Conservation (phyloP, 2,329 filamentous ascomycete species). For the Stemphylium vesicarium region DNA sequence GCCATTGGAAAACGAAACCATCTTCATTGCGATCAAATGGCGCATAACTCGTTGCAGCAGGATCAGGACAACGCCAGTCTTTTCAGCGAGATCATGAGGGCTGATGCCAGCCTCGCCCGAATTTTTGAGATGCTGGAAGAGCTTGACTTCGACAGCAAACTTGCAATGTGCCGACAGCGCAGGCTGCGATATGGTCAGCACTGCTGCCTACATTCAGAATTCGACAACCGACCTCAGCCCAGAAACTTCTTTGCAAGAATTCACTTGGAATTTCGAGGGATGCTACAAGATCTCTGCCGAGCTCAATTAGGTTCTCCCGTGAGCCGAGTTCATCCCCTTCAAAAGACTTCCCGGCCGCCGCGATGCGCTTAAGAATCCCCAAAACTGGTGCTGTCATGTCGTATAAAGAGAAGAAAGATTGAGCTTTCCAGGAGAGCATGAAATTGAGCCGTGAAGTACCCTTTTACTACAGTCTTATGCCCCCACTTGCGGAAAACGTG, state of each 20-base stretch:
- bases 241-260: constrained; percentile 46
- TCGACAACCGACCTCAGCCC: constrained; percentile 48
- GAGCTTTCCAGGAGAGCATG: too few species aligned
- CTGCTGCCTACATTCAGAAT: background rate
- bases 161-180: constrained; percentile 48
- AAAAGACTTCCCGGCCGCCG: constrained; percentile 39
- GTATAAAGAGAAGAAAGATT: too few species aligned
- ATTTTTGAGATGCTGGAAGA: constrained; percentile 45
- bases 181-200: constrained; percentile 28
- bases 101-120: constrained; percentile 33
- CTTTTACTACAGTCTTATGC: too few species aligned
- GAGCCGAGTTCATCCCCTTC: constrained; percentile 43
- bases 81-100: constrained; percentile 33
- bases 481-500: too few species aligned
- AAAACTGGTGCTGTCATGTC: constrained; percentile 18
- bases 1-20: constrained; percentile 35
- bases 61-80: constrained; percentile 35
- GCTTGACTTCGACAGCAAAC: constrained; percentile 44
- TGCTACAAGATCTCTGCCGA: constrained; percentile 45
- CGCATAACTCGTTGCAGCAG: constrained; percentile 44
- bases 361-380: constrained; percentile 20
- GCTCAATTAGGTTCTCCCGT: constrained; percentile 48
- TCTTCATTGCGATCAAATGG: constrained; percentile 50
- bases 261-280: constrained; percentile 50
- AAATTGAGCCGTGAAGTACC: too few species aligned